Conservation (phyloP, 2,329 filamentous ascomycete genomes). For the Albifimbria verrucaria region DNA sequence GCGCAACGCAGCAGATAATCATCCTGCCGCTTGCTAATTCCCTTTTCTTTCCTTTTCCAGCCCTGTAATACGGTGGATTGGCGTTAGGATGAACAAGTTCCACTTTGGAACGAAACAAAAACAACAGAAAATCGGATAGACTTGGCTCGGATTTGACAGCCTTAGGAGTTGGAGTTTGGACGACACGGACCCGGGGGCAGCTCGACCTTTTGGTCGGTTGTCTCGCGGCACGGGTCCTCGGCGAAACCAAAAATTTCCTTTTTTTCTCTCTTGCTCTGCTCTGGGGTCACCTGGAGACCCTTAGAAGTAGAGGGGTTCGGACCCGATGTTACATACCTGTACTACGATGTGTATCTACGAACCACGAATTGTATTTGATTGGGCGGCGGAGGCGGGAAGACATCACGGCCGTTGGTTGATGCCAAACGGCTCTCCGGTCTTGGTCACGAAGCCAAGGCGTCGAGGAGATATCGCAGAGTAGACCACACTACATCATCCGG, state of each 20-base stretch:
- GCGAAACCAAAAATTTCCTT: background rate
- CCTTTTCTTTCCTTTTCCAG: background rate
- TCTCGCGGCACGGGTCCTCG: background rate
- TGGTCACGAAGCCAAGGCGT: background rate
- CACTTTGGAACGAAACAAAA: background rate
- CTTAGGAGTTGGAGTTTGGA: background rate
- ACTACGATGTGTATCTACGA: background rate
- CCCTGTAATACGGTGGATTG: background rate
- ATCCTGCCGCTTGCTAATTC: background rate
- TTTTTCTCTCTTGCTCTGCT: background rate
- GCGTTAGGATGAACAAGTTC: background rate
- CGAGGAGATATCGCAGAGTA: too few species aligned
- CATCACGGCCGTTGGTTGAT: background rate
- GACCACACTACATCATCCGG: too few species aligned
- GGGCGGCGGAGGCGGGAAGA: constrained; percentile 1
- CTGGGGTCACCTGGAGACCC: too few species aligned
- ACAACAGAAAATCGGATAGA: background rate
- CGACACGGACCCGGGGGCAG: background rate
- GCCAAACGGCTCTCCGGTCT: background rate
- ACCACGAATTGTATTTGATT: background rate
- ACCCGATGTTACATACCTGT: background rate
- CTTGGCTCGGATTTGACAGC: too few species aligned
- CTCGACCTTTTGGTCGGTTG: background rate
- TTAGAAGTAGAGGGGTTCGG: background rate
- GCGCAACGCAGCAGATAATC: background rate